Base-by-base conservation (phyloP, 2,329 filamentous ascomycete genomes). In the Epichloe brachyelytri region DNA sequence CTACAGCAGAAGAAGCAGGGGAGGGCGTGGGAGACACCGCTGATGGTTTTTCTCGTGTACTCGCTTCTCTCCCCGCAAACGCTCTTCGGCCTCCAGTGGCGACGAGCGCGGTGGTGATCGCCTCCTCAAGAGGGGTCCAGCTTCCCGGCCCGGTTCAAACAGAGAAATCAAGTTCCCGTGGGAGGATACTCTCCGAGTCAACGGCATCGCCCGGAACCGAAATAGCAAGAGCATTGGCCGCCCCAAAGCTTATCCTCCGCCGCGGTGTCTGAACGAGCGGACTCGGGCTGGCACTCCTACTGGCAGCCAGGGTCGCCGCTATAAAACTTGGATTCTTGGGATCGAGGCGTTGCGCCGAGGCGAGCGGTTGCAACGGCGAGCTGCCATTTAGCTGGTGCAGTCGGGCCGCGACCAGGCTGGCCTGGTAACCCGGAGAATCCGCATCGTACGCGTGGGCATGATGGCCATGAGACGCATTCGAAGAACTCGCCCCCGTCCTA, bases 121-220 rank as follows among this genome's bases (percentile, higher is more conserved):
- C 50, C 60, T 69, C 60, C 70, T 71, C 5, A 64, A 59, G 3
- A 2, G 22, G 7, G 20, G 64, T 43, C 68, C 64, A n/a, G 56
- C 58, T 15, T 55, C 57, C 47, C 51, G 55, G 41, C 68, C 73
- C 55, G 74, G 70, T 65, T 89, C 85, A 57, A 88, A 88, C 68
- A 86, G 74, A 39, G 77, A 77, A 50, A 88, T 82, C 19, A 88
- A 70, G 4, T 80, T 77, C 3, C 79, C 0, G 83, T 83, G 0
- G 83, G 74, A 22, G 77, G 47, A 85, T 82, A 5, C 79, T 70
- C 1, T 71, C 74, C 10, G 77, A 76, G 60, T 86, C 63, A 36
- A 67, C 61, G 48, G 61, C 58, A 43, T 65, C 58, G 47, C 59
- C 59, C 36, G 46, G 46, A 53, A 56, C 36, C 53, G 56, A 5